These are phyloP conservation scores for Biscutella laevigata DNA, from an alignment of 441 rosid species.

Conservation along the genomic window DNA sequence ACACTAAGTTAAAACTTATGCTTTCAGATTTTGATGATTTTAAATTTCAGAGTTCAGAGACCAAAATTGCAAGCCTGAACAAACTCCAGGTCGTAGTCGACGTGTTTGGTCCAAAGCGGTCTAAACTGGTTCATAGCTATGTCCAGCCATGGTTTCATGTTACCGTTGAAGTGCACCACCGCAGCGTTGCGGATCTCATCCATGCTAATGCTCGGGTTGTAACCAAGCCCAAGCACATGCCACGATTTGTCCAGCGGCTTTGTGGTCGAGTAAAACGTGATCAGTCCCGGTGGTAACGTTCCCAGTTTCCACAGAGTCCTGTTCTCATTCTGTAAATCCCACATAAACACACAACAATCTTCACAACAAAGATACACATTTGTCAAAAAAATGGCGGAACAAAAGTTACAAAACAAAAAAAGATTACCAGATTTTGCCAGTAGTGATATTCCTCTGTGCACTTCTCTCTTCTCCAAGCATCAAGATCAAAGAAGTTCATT, in stretches of 20 bases:
- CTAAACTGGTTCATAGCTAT: conserved; percentile 93
- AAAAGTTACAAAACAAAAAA: not conserved
- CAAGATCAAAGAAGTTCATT: conserved; percentile 95
- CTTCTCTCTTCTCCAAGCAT: conserved; percentile 96
- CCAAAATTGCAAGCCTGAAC: conserved; percentile 94
- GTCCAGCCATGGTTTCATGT: conserved; percentile 96
- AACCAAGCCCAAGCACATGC: conserved; percentile 93
- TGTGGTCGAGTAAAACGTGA: conserved; percentile 85
- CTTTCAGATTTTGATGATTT: conserved; percentile 9
- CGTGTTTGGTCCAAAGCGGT: conserved; percentile 82
- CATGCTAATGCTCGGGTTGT: conserved; percentile 88
- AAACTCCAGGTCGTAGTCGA: conserved; percentile 75
- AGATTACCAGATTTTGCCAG: conserved; percentile 84
- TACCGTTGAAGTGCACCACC: conserved; percentile 89
- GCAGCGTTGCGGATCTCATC: conserved; percentile 87
- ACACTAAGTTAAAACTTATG: conserved; percentile 11
- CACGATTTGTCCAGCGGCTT: conserved; percentile 90
- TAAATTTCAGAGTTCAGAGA: conserved; percentile 26
- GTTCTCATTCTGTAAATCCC: conserved; percentile 80
- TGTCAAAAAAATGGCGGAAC: not conserved
- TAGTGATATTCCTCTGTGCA: conserved; percentile 98
- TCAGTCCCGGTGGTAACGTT: conserved; percentile 84
- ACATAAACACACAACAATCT: not conserved
- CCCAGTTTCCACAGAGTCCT: conserved; percentile 88
- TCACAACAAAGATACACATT: not conserved